Conservation (phyloP, 148 eudicot species). For the Fagopyrum esculentum region DNA sequence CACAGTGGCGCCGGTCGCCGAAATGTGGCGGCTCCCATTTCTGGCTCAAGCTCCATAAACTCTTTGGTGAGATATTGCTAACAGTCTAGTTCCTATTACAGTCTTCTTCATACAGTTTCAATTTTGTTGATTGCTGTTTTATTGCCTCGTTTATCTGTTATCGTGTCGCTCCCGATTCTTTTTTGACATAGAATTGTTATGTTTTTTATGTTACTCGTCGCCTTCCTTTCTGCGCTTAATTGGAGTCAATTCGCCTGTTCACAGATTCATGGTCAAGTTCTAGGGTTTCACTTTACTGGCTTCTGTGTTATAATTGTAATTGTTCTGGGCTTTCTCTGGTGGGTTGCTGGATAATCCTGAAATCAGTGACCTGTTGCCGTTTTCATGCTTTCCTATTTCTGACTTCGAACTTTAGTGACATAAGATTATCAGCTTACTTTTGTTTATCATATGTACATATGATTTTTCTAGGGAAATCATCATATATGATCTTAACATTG, state of each 20-base stretch:
- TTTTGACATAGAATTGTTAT: neutral
- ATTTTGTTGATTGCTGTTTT: neutral
- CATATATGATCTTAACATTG: neutral
- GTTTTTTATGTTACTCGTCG: neutral
- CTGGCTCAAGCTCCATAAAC: slow-evolving; percentile 20
- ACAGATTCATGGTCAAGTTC: neutral
- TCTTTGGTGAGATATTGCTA: slow-evolving; percentile 26
- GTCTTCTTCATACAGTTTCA: neutral
- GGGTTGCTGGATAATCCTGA: neutral
- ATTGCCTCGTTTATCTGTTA: neutral
- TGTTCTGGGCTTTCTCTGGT: neutral
- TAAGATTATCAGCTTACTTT: neutral
- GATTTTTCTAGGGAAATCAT: too few relatives aligned
- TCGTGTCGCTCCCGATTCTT: neutral
- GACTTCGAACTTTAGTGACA: neutral
- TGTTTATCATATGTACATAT: neutral
- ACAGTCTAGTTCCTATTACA: neutral
- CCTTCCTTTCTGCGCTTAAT: neutral
- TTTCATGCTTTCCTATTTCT: neutral
- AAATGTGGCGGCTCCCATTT: slow-evolving; percentile 29
- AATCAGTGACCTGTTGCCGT: neutral
- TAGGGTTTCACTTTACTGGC: neutral
- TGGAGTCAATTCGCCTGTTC: neutral
- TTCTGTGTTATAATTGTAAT: neutral
- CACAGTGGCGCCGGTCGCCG: slow-evolving; percentile 35